Conservation (phyloP, 441 rosid genomes). For the Breynia disticha region DNA sequence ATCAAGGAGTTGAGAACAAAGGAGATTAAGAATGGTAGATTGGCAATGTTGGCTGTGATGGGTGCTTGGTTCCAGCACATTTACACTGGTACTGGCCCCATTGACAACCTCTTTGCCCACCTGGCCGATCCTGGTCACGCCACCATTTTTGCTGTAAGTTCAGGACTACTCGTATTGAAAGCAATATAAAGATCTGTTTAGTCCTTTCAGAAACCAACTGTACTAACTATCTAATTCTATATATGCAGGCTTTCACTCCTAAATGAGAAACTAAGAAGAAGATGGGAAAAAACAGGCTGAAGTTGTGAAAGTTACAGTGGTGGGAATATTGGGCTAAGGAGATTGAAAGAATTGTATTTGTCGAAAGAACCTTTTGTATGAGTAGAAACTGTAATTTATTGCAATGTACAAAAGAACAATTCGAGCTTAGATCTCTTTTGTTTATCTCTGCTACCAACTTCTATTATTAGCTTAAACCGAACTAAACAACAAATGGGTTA, state of each 20-base stretch:
- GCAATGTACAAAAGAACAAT: conserved; percentile 31
- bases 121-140: conserved; percentile 99
- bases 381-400: conserved; percentile 19
- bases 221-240: conserved; percentile 1
- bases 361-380: conserved; percentile 14
- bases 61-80: conserved; percentile 99
- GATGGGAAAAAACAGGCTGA: neutral
- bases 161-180: neutral
- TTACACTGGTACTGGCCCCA: conserved; percentile 93
- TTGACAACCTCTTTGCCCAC: conserved; percentile 91
- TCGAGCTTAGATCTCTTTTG: too few species aligned
- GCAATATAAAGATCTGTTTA: neutral
- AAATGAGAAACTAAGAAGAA: conserved; percentile 36
- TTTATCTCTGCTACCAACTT: too few species aligned
- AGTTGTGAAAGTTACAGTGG: conserved; percentile 2
- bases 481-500: too few species aligned
- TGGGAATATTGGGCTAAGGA: conserved; percentile 2
- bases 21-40: conserved; percentile 88
- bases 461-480: too few species aligned
- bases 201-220: too few species aligned
- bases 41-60: conserved; percentile 97
- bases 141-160: conserved; percentile 75
- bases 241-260: conserved; percentile 70
- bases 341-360: conserved; percentile 16
- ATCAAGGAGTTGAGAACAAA: conserved; percentile 81